Conservation (phyloP, 345 rosid genomes). For the Alliaria petiolata region DNA sequence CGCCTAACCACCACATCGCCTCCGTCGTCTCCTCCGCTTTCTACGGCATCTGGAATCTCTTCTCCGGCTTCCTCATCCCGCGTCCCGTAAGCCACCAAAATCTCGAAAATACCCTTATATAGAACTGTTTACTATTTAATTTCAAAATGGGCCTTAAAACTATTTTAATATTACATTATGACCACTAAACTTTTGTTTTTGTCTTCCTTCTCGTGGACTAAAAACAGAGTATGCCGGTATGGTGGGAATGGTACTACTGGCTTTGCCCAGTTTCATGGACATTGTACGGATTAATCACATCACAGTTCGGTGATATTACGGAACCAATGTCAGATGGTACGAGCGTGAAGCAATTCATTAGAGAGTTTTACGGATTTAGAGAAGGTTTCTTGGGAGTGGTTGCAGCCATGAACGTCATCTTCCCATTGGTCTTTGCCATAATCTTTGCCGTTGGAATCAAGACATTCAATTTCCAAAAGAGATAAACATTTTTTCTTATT, state of each 20-base stretch:
- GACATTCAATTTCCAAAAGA: constrained; percentile 70
- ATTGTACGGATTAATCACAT: constrained; percentile 40
- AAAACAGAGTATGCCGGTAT: constrained; percentile 39
- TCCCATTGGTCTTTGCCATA: constrained; percentile 51
- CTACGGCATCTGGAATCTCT: constrained; percentile 53
- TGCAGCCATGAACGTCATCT: constrained; percentile 47
- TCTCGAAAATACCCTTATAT: neutral
- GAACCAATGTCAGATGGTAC: constrained; percentile 38
- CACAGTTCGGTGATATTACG: constrained; percentile 45
- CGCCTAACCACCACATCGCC: constrained; percentile 62
- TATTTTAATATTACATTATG: neutral
- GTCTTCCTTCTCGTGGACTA: neutral
- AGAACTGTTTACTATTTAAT: neutral
- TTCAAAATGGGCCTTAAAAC: neutral
- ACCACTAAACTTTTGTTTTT: neutral
- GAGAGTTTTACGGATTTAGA: constrained; percentile 50
- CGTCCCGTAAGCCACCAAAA: constrained; percentile 41
- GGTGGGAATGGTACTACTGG: constrained; percentile 68
- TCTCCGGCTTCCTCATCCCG: constrained; percentile 63
- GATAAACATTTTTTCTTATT: constrained; percentile 19
- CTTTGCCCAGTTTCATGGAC: constrained; percentile 45
- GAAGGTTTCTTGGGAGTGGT: constrained; percentile 55
- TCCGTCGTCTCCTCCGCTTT: constrained; percentile 49
- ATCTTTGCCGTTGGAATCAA: constrained; percentile 69
- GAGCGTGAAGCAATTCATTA: constrained; percentile 53